These are phyloP conservation scores for Westerdykella aurantiaca DNA, from an alignment of 2,329 filamentous ascomycete genomes.

Conservation along the genomic window DNA sequence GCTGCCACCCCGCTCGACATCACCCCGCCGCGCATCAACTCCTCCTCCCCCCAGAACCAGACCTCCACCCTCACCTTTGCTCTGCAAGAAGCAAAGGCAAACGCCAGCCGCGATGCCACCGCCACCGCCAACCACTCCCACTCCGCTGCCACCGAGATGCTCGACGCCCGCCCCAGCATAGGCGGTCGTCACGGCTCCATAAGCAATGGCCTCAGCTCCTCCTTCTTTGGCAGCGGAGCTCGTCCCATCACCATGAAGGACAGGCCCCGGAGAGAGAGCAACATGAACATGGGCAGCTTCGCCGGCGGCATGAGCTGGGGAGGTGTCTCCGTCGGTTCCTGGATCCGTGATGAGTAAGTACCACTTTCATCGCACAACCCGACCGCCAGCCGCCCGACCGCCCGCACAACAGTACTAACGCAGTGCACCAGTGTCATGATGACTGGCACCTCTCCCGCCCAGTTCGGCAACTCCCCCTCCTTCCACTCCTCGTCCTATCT, in stretches of 20 bases:
- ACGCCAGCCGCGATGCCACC: conserved; percentile 20
- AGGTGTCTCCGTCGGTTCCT: conserved; percentile 90
- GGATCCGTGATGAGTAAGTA: conserved; percentile 96
- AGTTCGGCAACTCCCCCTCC: conserved; percentile 72
- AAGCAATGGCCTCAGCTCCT: conserved; percentile 41
- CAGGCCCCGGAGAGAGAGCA: conserved; percentile 52
- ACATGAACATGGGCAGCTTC: conserved; percentile 56
- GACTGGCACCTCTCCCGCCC: conserved; percentile 91
- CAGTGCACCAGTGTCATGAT: conserved; percentile 71
- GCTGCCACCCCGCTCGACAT: conserved; percentile 56
- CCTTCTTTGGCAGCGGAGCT: conserved; percentile 53
- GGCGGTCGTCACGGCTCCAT: conserved; percentile 51
- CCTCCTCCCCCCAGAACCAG: conserved; percentile 56
- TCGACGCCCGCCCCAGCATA: conserved; percentile 27
- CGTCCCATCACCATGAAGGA: conserved; percentile 58
- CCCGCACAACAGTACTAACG: conserved; percentile 18
- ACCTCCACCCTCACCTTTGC: conserved; percentile 59
- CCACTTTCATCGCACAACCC: conserved; percentile 2
- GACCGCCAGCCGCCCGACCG: background rate
- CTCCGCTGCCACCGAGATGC: conserved; percentile 26
- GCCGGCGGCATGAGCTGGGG: conserved; percentile 92
- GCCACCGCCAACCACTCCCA: conserved; percentile 41
- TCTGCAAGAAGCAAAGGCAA: conserved; percentile 45
- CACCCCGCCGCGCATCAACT: conserved; percentile 49
- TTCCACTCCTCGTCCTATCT: conserved; percentile 96